Evolutionary conservation across 805 yeast genomes (phyloP).

Genomic region (Ogataea angusta): DNA sequence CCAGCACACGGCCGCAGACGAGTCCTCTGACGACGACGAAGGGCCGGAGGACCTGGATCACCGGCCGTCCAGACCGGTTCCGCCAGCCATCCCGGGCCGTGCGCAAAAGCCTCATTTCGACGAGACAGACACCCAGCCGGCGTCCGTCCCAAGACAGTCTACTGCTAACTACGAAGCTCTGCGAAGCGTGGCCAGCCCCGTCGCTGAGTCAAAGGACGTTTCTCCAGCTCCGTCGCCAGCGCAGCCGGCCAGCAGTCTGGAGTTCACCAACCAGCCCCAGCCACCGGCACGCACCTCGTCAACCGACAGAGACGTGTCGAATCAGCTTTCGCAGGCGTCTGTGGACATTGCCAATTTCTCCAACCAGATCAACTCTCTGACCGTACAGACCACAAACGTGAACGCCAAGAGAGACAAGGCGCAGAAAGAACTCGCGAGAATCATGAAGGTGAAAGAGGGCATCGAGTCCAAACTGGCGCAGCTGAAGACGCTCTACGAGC

Average conservation of each 20-base stretch:
- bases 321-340: constrained; percentile 72
- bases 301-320: constrained; percentile 51
- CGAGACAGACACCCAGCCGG: constrained; percentile 13
- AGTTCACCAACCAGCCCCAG: constrained; percentile 7
- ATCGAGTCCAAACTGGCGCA: constrained; percentile 68
- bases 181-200: constrained; percentile 14
- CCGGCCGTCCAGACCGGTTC: constrained; percentile 20
- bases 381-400: constrained; percentile 67
- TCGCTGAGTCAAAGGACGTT: constrained; percentile 12
- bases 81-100: constrained; percentile 36
- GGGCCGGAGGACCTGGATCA: constrained; percentile 34
- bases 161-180: constrained; percentile 48
- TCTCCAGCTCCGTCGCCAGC: constrained; percentile 20
- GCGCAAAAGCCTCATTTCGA: constrained; percentile 35
- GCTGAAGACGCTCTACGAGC: constrained; percentile 69
- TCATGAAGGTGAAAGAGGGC: constrained; percentile 62
- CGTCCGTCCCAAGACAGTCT: constrained; percentile 8
- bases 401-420: constrained; percentile 72
- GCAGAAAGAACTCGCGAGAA: constrained; percentile 69
- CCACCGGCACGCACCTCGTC: constrained; percentile 5
- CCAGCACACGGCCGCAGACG: constrained; percentile 27
- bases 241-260: not conserved
- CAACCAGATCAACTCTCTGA: constrained; percentile 76
- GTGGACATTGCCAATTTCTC: constrained; percentile 84
- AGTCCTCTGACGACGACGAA: constrained; percentile 37